Evolutionary conservation across 2,329 filamentous ascomycete species (phyloP).

Genomic region (Phyllosticta ampelicida): DNA sequence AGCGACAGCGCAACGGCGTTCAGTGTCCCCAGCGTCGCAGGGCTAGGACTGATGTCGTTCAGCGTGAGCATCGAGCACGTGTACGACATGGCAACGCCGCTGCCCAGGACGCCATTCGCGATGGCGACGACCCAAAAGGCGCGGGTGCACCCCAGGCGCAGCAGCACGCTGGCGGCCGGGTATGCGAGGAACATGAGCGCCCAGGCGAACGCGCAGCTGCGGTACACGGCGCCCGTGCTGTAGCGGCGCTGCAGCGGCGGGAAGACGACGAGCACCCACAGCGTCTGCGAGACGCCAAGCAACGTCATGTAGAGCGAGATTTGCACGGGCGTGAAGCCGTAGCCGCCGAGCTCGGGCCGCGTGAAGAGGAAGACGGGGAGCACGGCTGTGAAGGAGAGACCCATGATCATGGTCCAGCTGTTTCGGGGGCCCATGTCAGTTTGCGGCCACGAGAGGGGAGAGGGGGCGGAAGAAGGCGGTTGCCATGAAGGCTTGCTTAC

Average conservation of each 20-base stretch:
- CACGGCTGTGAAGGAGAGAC: conserved; percentile 60
- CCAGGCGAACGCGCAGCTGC: conserved; percentile 47
- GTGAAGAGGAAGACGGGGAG: conserved; percentile 60
- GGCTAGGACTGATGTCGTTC: conserved; percentile 61
- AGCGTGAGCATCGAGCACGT: conserved; percentile 58
- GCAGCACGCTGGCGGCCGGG: conserved; percentile 23
- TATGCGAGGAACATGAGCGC: conserved; percentile 51
- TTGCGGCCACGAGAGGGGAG: conserved; percentile 10
- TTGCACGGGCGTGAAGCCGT: conserved; percentile 48
- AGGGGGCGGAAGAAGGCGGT: neutral
- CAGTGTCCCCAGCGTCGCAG: conserved; percentile 55
- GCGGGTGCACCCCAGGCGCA: neutral
- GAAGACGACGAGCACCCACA: conserved; percentile 62
- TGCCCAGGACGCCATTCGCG: neutral
- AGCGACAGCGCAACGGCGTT: conserved; percentile 59
- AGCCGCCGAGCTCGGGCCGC: conserved; percentile 50
- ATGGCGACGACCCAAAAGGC: neutral
- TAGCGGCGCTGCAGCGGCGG: conserved; percentile 54
- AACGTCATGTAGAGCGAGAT: conserved; percentile 58
- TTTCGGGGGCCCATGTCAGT: conserved; percentile 44
- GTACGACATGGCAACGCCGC: neutral
- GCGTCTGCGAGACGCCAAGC: conserved; percentile 54
- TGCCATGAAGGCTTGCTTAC: conserved; percentile 34
- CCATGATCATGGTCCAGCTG: conserved; percentile 56
- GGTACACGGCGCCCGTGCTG: conserved; percentile 57